Base-by-base conservation (phyloP, 78 protist genomes). In the Speleostelium caveatum region DNA sequence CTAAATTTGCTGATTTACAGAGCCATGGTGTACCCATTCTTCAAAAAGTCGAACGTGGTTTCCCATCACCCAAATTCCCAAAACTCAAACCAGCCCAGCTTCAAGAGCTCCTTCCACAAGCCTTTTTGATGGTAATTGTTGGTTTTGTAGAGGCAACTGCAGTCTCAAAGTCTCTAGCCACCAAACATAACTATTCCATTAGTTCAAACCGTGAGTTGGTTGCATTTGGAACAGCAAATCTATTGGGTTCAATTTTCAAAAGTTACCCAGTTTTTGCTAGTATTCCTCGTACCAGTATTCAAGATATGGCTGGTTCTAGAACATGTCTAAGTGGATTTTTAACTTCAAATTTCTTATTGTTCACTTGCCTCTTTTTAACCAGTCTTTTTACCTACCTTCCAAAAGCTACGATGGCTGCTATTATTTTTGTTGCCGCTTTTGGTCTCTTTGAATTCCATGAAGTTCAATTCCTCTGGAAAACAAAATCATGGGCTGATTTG, bases 121-220 rank as follows among this genome's bases (percentile, higher is more conserved):
- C 80, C n/a, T 55, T 69, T 26, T 56, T 88, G 16, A 69, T 88
- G 22, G 87, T 88, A 0, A 59, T 75, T 16, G 76, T 73, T 36
- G 87, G 94, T 53, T 78, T 88, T 45, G 85, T 88, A 26, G 94
- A 88, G 33, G 86, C 94, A n/a, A 88, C 94, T 19, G 83, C 87
- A 10, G 94, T 88, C 22, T 68, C 87, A 22, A 88, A 88, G 38
- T 42, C 59, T 56, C 66, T 78, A 3, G 94, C 94, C 2, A 73
- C 94, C 2, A 88, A 88, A 22, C 72, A 78, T 56, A 88, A 88
- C 30, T 88, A 88, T 33, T 63, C 67, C 26, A 78, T 88, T 66
- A 67, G 68, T 49, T 41, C 68, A 30, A 88, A 88, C 53, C 76
- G 94, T 71, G 94, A 88, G 45, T 51, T 88, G 56, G 94, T 88